A percentile compares a stretch with the other conserved stretches of the same genome.
Conservation (phyloP, 805 yeast genomes). For the Ogataea philodendri region DNA sequence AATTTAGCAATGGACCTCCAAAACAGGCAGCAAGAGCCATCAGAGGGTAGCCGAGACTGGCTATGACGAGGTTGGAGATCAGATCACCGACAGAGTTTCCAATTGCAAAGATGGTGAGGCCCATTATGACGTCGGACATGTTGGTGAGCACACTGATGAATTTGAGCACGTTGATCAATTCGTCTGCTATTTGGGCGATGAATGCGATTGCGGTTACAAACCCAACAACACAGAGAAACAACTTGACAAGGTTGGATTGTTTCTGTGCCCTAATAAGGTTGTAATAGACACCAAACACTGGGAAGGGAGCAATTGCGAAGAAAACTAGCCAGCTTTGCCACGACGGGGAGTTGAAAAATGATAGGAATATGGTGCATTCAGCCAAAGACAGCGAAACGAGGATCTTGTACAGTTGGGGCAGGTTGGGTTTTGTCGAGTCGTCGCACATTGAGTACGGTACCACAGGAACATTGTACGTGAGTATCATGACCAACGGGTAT, state of each 20-base stretch:
- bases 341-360: slow-evolving; percentile 22
- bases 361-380: slow-evolving; percentile 21
- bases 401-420: slow-evolving; percentile 18
- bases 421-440: slow-evolving; percentile 21
- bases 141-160: slow-evolving; percentile 56
- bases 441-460: slow-evolving; percentile 24
- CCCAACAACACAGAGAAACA: slow-evolving; percentile 48
- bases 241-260: slow-evolving; percentile 25
- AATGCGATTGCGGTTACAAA: slow-evolving; percentile 65
- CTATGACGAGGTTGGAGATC: slow-evolving; percentile 77
- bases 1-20: slow-evolving; percentile 84
- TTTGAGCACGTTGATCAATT: slow-evolving; percentile 63
- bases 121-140: slow-evolving; percentile 76
- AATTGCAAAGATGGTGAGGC: slow-evolving; percentile 83
- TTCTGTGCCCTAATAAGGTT: slow-evolving; percentile 18
- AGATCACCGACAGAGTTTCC: slow-evolving; percentile 94
- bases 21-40: slow-evolving; percentile 96
- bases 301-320: slow-evolving; percentile 1
- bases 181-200: slow-evolving; percentile 68
- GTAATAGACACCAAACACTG: slow-evolving; percentile 16
- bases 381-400: slow-evolving; percentile 23
- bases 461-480: slow-evolving; percentile 27
- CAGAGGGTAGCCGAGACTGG: slow-evolving; percentile 75
- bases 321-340: slow-evolving; percentile 15
- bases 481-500: slow-evolving; percentile 21